Conservation (phyloP, 148 eudicot genomes). For the Chenopodium formosanum region DNA sequence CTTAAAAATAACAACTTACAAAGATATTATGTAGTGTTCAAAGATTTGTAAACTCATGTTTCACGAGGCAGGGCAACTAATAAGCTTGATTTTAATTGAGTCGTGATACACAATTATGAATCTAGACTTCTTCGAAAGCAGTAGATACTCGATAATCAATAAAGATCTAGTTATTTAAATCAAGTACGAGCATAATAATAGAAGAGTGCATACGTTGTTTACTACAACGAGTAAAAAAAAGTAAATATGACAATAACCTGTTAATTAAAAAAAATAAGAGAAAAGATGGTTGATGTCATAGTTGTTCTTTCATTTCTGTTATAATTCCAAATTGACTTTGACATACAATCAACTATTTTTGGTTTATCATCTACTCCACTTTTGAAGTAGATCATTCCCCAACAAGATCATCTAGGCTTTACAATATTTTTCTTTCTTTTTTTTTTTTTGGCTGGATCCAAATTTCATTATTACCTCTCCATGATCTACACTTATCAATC, state of each 20-base stretch:
- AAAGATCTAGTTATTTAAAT: neutral
- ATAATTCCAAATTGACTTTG: slow-evolving; percentile 26
- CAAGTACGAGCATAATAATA: neutral
- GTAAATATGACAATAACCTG: neutral
- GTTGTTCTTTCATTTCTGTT: slow-evolving; percentile 13
- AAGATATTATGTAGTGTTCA: too few relatives aligned
- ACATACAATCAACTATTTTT: slow-evolving; percentile 14
- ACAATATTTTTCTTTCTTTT: neutral
- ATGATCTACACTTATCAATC: neutral
- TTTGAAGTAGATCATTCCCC: slow-evolving; percentile 12
- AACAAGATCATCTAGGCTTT: slow-evolving; percentile 17
- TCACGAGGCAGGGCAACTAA: neutral
- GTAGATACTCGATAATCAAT: neutral
- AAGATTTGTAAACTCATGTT: too few relatives aligned
- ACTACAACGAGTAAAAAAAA: too few relatives aligned
- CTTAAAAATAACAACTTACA: too few relatives aligned
- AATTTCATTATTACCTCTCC: slow-evolving; percentile 25
- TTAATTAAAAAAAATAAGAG: neutral
- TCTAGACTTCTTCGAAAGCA: too few relatives aligned
- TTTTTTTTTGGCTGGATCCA: neutral
- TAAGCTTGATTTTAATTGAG: neutral
- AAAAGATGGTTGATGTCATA: slow-evolving; percentile 4
- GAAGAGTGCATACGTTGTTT: neutral
- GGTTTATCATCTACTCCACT: slow-evolving; percentile 16
- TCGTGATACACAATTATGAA: too few relatives aligned